Evolutionary conservation across 2,329 filamentous ascomycete species (phyloP).

Genomic region (Grosmannia serpens): DNA sequence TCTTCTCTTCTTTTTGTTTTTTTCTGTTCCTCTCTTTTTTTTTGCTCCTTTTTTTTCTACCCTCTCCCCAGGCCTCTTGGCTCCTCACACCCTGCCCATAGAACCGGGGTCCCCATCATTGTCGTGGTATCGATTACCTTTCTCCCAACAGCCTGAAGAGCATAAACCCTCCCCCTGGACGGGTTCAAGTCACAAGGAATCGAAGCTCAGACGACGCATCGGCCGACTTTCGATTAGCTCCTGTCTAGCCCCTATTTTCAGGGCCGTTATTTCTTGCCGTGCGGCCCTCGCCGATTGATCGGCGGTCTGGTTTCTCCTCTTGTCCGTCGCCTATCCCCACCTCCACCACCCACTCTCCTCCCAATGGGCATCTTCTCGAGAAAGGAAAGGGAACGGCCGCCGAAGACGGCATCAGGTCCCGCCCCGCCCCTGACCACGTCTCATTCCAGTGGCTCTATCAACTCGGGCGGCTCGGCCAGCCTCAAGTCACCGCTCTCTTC

Average conservation of each 20-base stretch:
- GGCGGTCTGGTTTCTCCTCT: neutral
- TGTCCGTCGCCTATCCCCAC: neutral
- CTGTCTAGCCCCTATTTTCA: neutral
- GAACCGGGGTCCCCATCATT: neutral
- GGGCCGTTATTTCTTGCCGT: neutral
- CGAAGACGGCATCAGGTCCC: constrained; percentile 20
- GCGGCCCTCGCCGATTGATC: neutral
- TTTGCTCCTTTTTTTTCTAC: neutral
- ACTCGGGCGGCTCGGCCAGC: constrained; percentile 37
- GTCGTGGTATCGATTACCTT: neutral
- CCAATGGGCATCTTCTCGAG: constrained; percentile 46
- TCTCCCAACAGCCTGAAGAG: neutral
- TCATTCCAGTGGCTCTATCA: constrained; percentile 38
- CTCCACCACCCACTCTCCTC: neutral
- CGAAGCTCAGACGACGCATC: neutral
- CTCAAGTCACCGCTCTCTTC: constrained; percentile 24
- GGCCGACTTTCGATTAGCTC: neutral
- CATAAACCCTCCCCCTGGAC: neutral
- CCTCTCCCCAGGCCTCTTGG: neutral
- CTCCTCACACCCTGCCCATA: neutral
- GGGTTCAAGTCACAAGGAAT: neutral
- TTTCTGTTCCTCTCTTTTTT: neutral
- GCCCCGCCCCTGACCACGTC: constrained; percentile 26
- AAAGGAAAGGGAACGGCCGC: constrained; percentile 40
- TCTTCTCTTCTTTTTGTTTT: neutral